Evolutionary conservation across 495 filamentous ascomycete genomes (phyloP), one percentile per base, ranked within the genome.

Genomic region (Cudoniella acicularis): DNA sequence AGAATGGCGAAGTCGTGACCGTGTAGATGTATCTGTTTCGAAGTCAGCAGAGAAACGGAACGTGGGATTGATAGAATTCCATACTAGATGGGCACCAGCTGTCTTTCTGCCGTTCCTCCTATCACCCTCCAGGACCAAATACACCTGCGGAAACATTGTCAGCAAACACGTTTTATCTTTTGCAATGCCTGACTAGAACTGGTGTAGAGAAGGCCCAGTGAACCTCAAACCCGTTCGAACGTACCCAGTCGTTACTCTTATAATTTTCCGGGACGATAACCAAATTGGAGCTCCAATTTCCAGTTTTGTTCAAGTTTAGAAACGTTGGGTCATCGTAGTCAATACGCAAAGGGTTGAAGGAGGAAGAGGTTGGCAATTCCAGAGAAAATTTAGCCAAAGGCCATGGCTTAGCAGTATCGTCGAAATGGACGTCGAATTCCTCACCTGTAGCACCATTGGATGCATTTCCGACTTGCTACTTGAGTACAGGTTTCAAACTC

Each of bases 1-100:
- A 86, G 65, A 10, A 86, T 68, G 42, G 61, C 74, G 70, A 86
- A 87, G 61, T 85, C 77, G 58, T 87, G 76, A 10, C 80, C 81
- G 64, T 83, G 79, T 16, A 86, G 72, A 60, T 88, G 85, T 64
- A 85, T 81, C 0, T 85, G 84, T 51, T 88, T 70, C 46, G 79
- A 79, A 60, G 71, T 71, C 45, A 13, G 45, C 6, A 48, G 18
- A 13, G 9, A 57, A 11, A 6, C n/a, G 3, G 6, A 16, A 73
- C 73, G 22, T 48, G 82, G 79, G 45, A 76, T 69, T 67, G 84
- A 85, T 67, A 85, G 81, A 49, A 86, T 72, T 72, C 65, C 0
- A 42, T 22, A 13, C 18, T 16, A 8, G 16, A 41, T 41, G 36
- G n/a, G n/a, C n/a, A n/a, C n/a, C n/a, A n/a, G n/a, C n/a, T n/a